phyloP scores from a whole-genome alignment of 208 protist species.

The Trypanosoma mega region DNA sequence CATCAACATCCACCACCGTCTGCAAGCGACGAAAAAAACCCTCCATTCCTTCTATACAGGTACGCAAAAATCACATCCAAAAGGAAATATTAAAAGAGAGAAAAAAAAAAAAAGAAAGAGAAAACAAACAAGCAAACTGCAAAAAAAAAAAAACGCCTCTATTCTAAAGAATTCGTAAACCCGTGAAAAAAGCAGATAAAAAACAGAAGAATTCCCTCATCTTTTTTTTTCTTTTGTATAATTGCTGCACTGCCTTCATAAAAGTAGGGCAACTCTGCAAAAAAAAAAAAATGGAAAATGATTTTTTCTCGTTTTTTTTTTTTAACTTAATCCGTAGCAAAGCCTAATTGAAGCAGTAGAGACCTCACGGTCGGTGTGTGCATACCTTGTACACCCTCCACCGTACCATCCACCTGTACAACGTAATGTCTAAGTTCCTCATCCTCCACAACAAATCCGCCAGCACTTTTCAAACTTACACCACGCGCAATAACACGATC shows the following conservation, averaged over 20 bases:
- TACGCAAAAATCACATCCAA: not conserved
- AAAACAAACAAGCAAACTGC: no score
- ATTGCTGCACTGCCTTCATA: no score
- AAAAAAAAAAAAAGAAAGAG: conserved; percentile 7
- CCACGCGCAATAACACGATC: conserved; percentile 55
- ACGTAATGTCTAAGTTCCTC: conserved; percentile 45
- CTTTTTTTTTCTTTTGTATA: no score
- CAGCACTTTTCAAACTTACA: conserved; percentile 47
- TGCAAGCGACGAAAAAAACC: conserved; percentile 31
- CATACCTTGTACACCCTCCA: conserved; percentile 29
- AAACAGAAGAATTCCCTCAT: no score
- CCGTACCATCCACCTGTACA: conserved; percentile 20
- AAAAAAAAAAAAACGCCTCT: no score
- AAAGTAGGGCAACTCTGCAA: no score
- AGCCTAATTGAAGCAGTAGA: conserved; percentile 7
- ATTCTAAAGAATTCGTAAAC: no score
- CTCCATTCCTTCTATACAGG: conserved; percentile 20
- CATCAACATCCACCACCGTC: conserved; percentile 31
- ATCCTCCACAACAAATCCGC: conserved; percentile 81
- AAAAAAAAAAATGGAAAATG: no score
- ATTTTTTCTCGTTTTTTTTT: no score
- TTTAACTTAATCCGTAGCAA: not conserved
- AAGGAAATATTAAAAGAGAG: not conserved
- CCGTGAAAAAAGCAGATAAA: no score
- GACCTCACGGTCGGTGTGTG: conserved; percentile 9